phyloP scores from a whole-genome alignment of 2,329 filamentous ascomycete species.

The Aspergillus ochraceus region DNA sequence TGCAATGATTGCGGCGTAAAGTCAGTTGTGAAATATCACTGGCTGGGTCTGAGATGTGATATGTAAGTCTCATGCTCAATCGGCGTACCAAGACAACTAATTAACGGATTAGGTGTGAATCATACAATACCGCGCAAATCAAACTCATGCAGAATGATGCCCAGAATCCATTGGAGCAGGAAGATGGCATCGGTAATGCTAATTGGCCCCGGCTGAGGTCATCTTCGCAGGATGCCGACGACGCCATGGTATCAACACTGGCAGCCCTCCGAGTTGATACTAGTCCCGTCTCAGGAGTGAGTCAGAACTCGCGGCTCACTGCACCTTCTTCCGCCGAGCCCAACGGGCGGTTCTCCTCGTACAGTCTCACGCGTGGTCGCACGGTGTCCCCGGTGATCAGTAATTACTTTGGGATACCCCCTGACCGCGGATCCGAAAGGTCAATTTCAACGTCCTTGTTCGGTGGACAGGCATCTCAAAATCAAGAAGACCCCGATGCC shows the following conservation, averaged over 20 bases:
- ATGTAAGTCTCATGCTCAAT: conserved; percentile 39
- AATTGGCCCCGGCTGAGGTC: conserved; percentile 24
- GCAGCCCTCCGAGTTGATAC: conserved; percentile 32
- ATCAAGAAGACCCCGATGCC: conserved; percentile 48
- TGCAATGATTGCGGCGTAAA: conserved; percentile 95
- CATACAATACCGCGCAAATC: conserved; percentile 48
- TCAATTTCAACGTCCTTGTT: conserved; percentile 31
- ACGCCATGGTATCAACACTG: conserved; percentile 20
- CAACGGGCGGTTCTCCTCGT: conserved; percentile 30
- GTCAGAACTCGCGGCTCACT: conserved; percentile 19
- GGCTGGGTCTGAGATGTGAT: conserved; percentile 87
- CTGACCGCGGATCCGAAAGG: conserved; percentile 31
- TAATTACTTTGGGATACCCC: conserved; percentile 47
- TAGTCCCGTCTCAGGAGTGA: conserved; percentile 23
- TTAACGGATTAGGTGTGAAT: conserved; percentile 40
- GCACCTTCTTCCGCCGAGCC: conserved; percentile 21
- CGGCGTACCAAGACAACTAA: neutral
- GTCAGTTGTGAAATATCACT: conserved; percentile 85
- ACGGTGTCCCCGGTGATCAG: conserved; percentile 45
- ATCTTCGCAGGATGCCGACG: conserved; percentile 28
- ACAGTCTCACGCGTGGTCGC: conserved; percentile 39
- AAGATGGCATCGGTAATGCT: conserved; percentile 19
- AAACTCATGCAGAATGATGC: conserved; percentile 37
- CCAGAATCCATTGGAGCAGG: conserved; percentile 25
- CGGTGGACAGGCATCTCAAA: conserved; percentile 19